Conservation (phyloP, 163 green algal genomes). For the Chloroidium sp. region DNA sequence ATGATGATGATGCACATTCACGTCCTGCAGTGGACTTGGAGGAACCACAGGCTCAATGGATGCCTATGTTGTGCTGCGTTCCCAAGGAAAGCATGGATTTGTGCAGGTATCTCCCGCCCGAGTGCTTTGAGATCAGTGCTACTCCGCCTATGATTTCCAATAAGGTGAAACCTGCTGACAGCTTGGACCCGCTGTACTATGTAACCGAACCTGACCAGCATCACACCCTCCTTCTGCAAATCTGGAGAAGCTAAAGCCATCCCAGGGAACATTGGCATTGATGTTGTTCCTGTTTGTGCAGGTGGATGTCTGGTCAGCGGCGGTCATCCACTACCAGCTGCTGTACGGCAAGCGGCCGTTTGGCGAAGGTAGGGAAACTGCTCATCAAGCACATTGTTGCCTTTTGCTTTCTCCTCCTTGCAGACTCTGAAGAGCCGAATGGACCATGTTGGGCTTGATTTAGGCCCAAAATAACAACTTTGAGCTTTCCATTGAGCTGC, state of each 20-base stretch:
- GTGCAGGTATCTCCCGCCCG: conserved; percentile 78
- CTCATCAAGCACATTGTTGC: conserved; percentile 16
- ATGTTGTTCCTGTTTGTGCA: conserved; percentile 15
- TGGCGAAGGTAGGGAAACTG: conserved; percentile 53
- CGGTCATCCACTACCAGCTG: conserved; percentile 95
- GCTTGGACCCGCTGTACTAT: background rate
- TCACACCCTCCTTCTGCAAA: too few relatives aligned
- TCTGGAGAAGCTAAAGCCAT: too few relatives aligned
- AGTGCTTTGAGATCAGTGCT: conserved; percentile 77
- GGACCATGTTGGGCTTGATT: background rate
- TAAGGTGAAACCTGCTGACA: conserved; percentile 39
- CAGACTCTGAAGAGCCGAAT: background rate
- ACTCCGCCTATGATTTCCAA: conserved; percentile 61
- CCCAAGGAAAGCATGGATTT: too few relatives aligned
- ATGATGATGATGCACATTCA: too few relatives aligned
- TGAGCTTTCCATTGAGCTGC: background rate
- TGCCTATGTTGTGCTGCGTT: too few relatives aligned
- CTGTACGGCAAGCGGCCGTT: conserved; percentile 75
- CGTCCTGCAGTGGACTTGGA: too few relatives aligned
- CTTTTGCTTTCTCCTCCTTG: background rate
- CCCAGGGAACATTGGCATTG: background rate
- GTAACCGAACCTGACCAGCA: background rate
- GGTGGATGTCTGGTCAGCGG: conserved; percentile 89
- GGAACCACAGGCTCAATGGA: too few relatives aligned
- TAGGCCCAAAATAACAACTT: too few relatives aligned